A percentile compares a stretch with the other conserved stretches of the same genome.
phyloP scores from a whole-genome alignment of 129 eudicot species.

The Kitagawia praeruptora region DNA sequence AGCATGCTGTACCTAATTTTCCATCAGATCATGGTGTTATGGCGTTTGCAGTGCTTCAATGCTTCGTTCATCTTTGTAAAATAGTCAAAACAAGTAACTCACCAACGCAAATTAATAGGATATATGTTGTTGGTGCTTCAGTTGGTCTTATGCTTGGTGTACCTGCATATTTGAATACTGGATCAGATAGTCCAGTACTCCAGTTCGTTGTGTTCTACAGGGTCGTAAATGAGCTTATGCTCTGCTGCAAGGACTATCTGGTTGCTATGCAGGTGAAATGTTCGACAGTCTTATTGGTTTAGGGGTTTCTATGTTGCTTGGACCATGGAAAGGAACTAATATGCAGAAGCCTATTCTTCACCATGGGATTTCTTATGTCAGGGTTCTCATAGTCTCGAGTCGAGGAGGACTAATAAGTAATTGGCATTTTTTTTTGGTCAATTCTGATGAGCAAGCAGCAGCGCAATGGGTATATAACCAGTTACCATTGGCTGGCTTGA shows the following conservation, averaged over 20 bases:
- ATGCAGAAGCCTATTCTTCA: conserved; percentile 58
- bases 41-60: too few species aligned
- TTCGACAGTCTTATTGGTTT: conserved; percentile 75
- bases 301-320: conserved; percentile 72
- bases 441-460: too few species aligned
- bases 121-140: too few species aligned
- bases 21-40: too few species aligned
- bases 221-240: conserved; percentile 81
- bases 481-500: too few species aligned
- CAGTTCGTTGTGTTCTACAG: conserved; percentile 64
- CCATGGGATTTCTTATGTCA: too few species aligned
- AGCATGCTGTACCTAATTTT: too few species aligned
- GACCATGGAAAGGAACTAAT: conserved; percentile 57
- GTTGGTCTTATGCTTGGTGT: conserved; percentile 32
- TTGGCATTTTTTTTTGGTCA: conserved; percentile 38
- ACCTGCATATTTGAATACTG: conserved; percentile 49
- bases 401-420: conserved; percentile 43
- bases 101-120: too few species aligned
- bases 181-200: conserved; percentile 50
- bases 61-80: too few species aligned
- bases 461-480: too few species aligned
- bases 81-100: too few species aligned
- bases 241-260: conserved; percentile 56
- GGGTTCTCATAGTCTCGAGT: neutral
- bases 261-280: conserved; percentile 91